Conservation (phyloP, 768 basidiomycete species). For the Xerocomus brunneocitrinus region DNA sequence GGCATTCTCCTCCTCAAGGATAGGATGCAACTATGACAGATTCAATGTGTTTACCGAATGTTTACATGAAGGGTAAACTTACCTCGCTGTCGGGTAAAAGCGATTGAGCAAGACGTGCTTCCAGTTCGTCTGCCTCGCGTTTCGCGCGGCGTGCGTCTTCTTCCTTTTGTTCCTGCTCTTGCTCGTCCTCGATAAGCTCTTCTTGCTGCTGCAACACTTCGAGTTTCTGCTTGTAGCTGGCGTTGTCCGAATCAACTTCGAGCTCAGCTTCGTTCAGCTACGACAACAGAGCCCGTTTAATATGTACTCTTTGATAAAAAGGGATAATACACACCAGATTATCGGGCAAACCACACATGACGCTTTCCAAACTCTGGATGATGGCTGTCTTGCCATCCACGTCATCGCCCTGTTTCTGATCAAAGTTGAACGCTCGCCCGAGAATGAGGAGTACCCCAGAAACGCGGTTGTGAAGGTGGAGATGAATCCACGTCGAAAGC, state of each 20-base stretch:
- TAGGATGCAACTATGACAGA: conserved; percentile 53
- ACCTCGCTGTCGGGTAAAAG: conserved; percentile 90
- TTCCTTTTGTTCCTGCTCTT: conserved; percentile 96
- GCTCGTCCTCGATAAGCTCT: conserved; percentile 98
- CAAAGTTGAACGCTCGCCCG: conserved; percentile 94
- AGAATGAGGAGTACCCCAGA: conserved; percentile 92
- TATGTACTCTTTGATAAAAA: not conserved
- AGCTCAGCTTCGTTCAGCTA: conserved; percentile 97
- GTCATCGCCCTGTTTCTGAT: conserved; percentile 63
- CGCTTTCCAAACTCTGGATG: conserved; percentile 80
- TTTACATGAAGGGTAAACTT: conserved; percentile 8
- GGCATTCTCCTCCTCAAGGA: conserved; percentile 62
- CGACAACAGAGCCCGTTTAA: not conserved
- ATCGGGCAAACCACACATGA: conserved; percentile 89
- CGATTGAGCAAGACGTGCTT: conserved; percentile 73
- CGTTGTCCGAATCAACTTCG: conserved; percentile 89
- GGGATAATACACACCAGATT: conserved; percentile 65
- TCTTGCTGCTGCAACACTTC: conserved; percentile 98
- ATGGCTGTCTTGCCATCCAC: conserved; percentile 82
- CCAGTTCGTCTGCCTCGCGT: conserved; percentile 74
- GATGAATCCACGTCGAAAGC: conserved; percentile 84
- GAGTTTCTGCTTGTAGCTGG: conserved; percentile 96
- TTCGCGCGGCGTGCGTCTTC: conserved; percentile 85
- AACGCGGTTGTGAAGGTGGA: conserved; percentile 87
- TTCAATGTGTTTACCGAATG: not conserved